A percentile compares a stretch with the other conserved stretches of the same genome.
phyloP scores from a whole-genome alignment of 306 rosid genomes.

The Urtica urens region DNA sequence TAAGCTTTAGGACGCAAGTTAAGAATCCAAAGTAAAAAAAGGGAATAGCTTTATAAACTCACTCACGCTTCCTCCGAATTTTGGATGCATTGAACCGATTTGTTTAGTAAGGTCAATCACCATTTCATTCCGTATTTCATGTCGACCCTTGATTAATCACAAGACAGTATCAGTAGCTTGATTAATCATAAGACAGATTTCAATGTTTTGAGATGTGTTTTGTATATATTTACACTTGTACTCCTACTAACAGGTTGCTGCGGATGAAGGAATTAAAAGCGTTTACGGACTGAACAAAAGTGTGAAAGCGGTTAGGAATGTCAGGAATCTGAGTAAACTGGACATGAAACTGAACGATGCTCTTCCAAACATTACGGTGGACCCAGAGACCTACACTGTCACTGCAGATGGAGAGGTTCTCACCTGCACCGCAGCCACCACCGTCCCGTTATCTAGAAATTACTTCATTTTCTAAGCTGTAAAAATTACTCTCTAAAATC shows the following conservation, averaged over 20 bases:
- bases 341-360: conserved; percentile 84
- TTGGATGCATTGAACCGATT: too few relatives aligned
- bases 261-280: conserved; percentile 37
- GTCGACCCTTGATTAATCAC: too few relatives aligned
- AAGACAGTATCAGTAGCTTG: too few relatives aligned
- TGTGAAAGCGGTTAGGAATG: conserved; percentile 57
- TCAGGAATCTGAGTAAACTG: conserved; percentile 58
- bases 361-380: conserved; percentile 71
- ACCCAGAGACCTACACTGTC: conserved; percentile 70
- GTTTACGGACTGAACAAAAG: conserved; percentile 55
- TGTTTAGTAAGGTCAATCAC: too few relatives aligned
- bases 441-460: conserved; percentile 68
- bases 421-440: conserved; percentile 44
- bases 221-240: too few relatives aligned
- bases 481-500: too few relatives aligned
- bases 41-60: too few relatives aligned
- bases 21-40: too few relatives aligned
- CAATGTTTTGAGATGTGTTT: neutral
- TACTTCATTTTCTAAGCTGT: conserved; percentile 69
- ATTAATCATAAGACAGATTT: neutral
- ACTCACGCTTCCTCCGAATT: too few relatives aligned
- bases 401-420: conserved; percentile 70
- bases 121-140: neutral
- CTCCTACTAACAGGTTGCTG: conserved; percentile 47
- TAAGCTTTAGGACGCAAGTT: too few relatives aligned